These are phyloP conservation scores for Protea cynaroides DNA, from an alignment of 164 flowering plant species.

Conservation along the genomic window DNA sequence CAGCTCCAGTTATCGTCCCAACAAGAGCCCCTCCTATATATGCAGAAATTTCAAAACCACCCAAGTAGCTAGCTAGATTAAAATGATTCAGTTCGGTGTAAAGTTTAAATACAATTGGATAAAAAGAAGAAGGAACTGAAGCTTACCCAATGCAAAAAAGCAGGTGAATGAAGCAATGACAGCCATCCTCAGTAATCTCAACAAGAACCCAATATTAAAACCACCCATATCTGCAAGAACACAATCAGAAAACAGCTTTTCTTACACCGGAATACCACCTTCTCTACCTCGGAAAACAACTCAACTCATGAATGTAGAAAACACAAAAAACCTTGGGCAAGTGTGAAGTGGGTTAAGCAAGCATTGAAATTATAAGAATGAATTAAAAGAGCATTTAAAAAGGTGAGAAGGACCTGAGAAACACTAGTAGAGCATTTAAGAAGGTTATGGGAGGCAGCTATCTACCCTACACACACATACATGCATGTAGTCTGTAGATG, in stretches of 20 bases:
- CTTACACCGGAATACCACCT: not conserved
- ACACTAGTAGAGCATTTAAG: constrained; percentile 14
- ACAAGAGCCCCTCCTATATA: constrained; percentile 52
- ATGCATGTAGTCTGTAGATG: too few species aligned
- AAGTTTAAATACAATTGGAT: too few species aligned
- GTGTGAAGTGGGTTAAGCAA: not conserved
- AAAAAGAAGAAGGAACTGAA: not conserved
- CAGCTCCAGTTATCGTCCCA: constrained; percentile 57
- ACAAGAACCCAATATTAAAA: constrained; percentile 17
- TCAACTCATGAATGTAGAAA: not conserved
- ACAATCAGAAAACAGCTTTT: constrained; percentile 5
- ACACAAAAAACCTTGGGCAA: not conserved
- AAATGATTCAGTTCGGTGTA: not conserved
- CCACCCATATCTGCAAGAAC: constrained; percentile 16
- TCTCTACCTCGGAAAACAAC: not conserved
- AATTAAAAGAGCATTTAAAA: not conserved
- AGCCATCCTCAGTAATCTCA: constrained; percentile 17
- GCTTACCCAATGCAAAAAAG: constrained; percentile 43
- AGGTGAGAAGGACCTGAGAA: not conserved
- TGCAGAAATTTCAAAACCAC: not conserved
- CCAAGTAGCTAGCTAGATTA: not conserved
- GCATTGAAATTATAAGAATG: too few species aligned
- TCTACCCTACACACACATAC: not conserved
- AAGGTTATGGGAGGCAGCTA: not conserved
- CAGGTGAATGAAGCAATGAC: constrained; percentile 33